These are phyloP conservation scores for Eimeria tenella DNA, from an alignment of 169 alveolate genomes.

Conservation along the genomic window DNA sequence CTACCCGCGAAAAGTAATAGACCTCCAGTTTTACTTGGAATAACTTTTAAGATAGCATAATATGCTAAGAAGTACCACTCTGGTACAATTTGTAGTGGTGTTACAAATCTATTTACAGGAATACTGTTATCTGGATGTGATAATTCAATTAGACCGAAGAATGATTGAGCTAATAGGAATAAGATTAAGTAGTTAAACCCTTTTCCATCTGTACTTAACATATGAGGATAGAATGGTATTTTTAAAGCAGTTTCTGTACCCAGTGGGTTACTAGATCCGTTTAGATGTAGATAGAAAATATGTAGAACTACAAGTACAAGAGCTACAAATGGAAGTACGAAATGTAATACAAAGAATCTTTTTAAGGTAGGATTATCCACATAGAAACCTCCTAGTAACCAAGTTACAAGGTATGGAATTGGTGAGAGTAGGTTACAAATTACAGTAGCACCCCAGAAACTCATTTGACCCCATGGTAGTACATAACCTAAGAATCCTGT, in stretches of 20 bases:
- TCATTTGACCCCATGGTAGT: slow-evolving; percentile 13
- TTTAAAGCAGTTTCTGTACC: slow-evolving; percentile 71
- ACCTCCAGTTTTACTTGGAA: slow-evolving; percentile 80
- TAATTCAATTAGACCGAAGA: slow-evolving; percentile 72
- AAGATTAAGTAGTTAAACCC: slow-evolving; percentile 63
- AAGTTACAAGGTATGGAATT: slow-evolving; percentile 16
- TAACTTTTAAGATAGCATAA: slow-evolving; percentile 78
- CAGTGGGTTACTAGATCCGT: slow-evolving; percentile 79
- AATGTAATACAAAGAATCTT: slow-evolving; percentile 81
- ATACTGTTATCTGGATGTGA: slow-evolving; percentile 80
- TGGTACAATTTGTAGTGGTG: slow-evolving; percentile 81
- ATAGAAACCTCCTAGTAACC: slow-evolving; percentile 78
- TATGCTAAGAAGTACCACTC: slow-evolving; percentile 82
- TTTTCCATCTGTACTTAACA: slow-evolving; percentile 76
- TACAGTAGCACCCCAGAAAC: slow-evolving; percentile 17
- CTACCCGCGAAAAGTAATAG: neutral
- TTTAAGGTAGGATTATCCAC: slow-evolving; percentile 79
- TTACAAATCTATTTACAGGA: slow-evolving; percentile 61
- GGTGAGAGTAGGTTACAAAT: neutral
- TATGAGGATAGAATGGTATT: slow-evolving; percentile 75
- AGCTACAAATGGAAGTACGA: slow-evolving; percentile 78
- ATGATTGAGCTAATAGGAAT: slow-evolving; percentile 71
- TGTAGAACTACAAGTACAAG: slow-evolving; percentile 78
- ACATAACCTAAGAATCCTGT: neutral
- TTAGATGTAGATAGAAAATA: slow-evolving; percentile 79